Conservation (phyloP, 139 green algal species). For the Chlorella sp. region DNA sequence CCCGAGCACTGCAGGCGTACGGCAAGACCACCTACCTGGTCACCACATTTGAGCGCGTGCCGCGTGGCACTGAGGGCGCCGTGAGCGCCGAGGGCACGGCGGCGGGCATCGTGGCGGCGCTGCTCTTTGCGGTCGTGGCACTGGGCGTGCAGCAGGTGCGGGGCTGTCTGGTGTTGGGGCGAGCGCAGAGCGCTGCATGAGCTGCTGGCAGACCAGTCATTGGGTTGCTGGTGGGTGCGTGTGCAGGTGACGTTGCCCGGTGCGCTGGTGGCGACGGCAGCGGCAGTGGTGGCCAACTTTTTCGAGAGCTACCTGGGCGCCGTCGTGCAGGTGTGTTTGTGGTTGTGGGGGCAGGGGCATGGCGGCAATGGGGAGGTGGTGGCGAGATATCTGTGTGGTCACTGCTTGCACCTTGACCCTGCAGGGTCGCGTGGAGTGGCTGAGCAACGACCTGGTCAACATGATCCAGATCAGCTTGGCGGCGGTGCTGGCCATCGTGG, state of each 20-base stretch:
- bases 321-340: too few relatives aligned
- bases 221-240: not conserved
- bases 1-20: conserved; percentile 79
- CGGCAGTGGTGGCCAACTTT: conserved; percentile 77
- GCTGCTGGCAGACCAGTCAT: too few relatives aligned
- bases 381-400: too few relatives aligned
- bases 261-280: conserved; percentile 30
- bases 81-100: conserved; percentile 90
- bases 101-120: conserved; percentile 65
- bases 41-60: conserved; percentile 74
- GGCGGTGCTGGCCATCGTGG: conserved; percentile 47
- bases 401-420: too few relatives aligned
- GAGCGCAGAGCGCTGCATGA: too few relatives aligned
- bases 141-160: conserved; percentile 48
- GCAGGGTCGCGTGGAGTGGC: conserved; percentile 61
- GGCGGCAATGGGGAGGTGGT: too few relatives aligned
- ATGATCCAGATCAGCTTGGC: conserved; percentile 89
- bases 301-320: conserved; percentile 89
- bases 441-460: conserved; percentile 97
- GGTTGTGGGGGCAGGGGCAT: not conserved
- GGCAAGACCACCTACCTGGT: conserved; percentile 87
- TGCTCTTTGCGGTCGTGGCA: conserved; percentile 46
- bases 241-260: conserved; percentile 36
- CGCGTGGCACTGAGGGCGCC: conserved; percentile 91
- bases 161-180: too few relatives aligned